Conservation (phyloP, 2,329 filamentous ascomycete genomes). For the Ceratocystis diversiconidia region DNA sequence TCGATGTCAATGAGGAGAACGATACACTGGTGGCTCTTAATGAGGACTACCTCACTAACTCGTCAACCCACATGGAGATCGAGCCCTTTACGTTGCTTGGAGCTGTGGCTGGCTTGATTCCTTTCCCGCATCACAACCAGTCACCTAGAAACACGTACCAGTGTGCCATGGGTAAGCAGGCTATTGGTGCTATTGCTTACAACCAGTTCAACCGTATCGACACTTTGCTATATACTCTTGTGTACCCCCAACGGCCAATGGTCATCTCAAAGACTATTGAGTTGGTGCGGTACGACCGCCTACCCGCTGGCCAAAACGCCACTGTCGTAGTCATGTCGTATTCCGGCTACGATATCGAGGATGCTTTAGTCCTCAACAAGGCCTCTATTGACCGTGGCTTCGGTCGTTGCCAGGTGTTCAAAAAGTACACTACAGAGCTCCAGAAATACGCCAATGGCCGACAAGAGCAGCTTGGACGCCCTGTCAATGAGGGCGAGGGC, state of each 20-base stretch:
- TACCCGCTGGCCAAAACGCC: conserved; percentile 91
- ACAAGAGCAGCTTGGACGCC: conserved; percentile 49
- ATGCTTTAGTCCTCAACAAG: conserved; percentile 92
- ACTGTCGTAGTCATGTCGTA: conserved; percentile 99
- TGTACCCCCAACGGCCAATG: conserved; percentile 95
- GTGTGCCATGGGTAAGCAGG: conserved; percentile 93
- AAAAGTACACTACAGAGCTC: conserved; percentile 76
- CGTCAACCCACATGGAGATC: conserved; percentile 89
- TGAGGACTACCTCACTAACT: conserved; percentile 66
- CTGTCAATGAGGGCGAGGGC: conserved; percentile 40
- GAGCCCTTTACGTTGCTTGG: conserved; percentile 95
- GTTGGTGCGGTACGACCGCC: conserved; percentile 90
- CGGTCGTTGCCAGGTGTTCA: conserved; percentile 93
- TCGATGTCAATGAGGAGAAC: conserved; percentile 97
- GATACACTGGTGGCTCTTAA: conserved; percentile 86
- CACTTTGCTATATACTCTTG: conserved; percentile 87
- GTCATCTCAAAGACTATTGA: conserved; percentile 96
- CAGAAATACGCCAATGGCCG: conserved; percentile 80
- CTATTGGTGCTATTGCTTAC: conserved; percentile 85
- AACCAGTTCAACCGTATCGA: conserved; percentile 97
- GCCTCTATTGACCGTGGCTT: conserved; percentile 90
- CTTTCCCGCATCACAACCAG: conserved; percentile 97
- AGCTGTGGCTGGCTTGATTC: conserved; percentile 88
- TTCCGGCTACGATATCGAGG: conserved; percentile 98
- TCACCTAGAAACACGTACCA: conserved; percentile 94